These are phyloP conservation scores for Fusarium torreyae DNA, from an alignment of 2,329 filamentous ascomycete species.

Conservation along the genomic window DNA sequence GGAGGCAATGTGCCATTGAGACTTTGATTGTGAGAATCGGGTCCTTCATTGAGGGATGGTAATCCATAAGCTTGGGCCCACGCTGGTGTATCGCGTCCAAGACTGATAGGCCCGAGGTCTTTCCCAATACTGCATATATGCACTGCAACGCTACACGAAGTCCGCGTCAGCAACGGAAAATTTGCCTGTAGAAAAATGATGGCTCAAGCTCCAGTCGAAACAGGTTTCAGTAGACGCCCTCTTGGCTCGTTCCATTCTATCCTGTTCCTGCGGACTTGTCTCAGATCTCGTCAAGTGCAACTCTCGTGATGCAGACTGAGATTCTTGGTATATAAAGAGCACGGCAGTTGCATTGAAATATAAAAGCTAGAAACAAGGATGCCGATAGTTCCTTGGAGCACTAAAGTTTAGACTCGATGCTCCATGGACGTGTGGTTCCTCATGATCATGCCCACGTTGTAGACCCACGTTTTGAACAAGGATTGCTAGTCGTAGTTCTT, in stretches of 20 bases:
- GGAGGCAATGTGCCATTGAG: neutral
- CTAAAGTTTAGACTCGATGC: too few relatives aligned
- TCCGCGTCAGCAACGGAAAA: slow-evolving; percentile 31
- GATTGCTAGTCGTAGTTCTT: too few relatives aligned
- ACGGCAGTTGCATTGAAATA: neutral
- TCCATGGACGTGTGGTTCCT: too few relatives aligned
- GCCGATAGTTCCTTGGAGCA: neutral
- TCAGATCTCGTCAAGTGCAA: neutral
- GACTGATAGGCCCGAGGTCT: slow-evolving; percentile 19
- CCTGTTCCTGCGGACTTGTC: slow-evolving; percentile 23
- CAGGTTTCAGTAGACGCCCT: neutral
- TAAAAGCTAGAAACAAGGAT: neutral
- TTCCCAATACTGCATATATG: neutral
- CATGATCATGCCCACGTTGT: too few relatives aligned
- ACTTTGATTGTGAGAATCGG: neutral
- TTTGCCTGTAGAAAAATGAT: neutral
- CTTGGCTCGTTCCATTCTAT: slow-evolving; percentile 1
- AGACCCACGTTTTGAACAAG: too few relatives aligned
- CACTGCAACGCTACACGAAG: slow-evolving; percentile 21
- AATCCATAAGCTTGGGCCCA: slow-evolving; percentile 2
- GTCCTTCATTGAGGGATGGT: neutral
- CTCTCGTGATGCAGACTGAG: neutral
- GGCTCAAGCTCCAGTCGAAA: neutral
- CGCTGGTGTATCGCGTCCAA: slow-evolving; percentile 2
- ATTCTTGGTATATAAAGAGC: neutral